phyloP scores from a whole-genome alignment of 2,329 filamentous ascomycete species.

The Trichoderma polysporum region DNA sequence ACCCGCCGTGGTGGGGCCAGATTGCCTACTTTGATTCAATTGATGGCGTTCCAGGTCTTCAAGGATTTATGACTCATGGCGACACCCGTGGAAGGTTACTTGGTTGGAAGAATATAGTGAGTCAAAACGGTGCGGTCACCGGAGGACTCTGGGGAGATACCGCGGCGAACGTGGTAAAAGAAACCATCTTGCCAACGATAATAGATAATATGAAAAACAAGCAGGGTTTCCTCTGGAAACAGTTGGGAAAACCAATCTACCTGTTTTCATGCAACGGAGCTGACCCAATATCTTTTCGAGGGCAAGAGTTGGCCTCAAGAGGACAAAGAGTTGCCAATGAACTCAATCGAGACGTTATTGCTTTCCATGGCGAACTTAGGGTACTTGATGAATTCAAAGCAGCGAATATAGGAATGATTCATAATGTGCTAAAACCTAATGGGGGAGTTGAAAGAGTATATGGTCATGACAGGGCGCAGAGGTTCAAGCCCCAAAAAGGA shows the following conservation, averaged over 20 bases:
- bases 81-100: background rate
- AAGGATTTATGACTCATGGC: background rate
- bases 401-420: background rate
- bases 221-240: background rate
- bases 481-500: background rate
- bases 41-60: background rate
- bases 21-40: background rate
- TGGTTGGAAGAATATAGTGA: background rate
- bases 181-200: background rate
- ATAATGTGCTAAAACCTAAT: background rate
- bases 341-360: background rate
- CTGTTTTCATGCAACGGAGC: background rate
- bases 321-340: background rate
- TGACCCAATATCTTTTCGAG: background rate
- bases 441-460: background rate
- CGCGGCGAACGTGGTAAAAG: background rate
- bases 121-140: background rate
- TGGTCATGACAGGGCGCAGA: background rate
- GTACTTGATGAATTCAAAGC: background rate
- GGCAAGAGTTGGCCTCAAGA: background rate
- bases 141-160: background rate
- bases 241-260: background rate
- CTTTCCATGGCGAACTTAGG: background rate
- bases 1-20: background rate
- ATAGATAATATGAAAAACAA: background rate